Percentiles rank a stretch among this genome's conserved stretches.
Evolutionary conservation across 2,329 filamentous ascomycete genomes (phyloP).

Genomic region (Diaporthe citrichinensis): DNA sequence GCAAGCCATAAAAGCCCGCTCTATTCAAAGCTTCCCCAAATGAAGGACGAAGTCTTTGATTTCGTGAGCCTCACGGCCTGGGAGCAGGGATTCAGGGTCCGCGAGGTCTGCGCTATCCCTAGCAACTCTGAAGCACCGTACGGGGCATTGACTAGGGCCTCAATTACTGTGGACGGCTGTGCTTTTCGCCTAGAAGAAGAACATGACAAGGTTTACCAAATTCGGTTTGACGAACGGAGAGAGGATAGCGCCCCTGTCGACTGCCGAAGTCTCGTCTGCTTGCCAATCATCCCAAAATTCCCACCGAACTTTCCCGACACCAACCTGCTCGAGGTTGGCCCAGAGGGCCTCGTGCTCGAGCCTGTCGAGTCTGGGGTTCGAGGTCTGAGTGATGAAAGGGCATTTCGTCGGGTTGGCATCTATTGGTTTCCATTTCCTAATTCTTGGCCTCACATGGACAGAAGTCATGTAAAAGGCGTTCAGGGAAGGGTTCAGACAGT

Average conservation of each 20-base stretch:
- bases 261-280: neutral
- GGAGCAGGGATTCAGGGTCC: neutral
- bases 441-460: too few relatives aligned
- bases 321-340: neutral
- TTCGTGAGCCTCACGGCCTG: neutral
- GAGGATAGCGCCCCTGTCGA: neutral
- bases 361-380: neutral
- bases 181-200: neutral
- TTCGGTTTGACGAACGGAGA: neutral
- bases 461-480: neutral
- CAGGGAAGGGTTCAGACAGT: neutral
- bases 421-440: neutral
- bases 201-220: accelerated
- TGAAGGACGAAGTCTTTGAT: neutral
- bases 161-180: neutral
- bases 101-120: neutral
- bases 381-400: too few relatives aligned
- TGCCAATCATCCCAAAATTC: neutral
- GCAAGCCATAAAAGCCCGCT: neutral
- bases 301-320: too few relatives aligned
- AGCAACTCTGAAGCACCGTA: neutral
- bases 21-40: neutral
- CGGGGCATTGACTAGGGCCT: neutral
- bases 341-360: neutral
- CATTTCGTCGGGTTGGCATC: neutral